These are phyloP conservation scores for Aphanomyces invadans DNA, from an alignment of 352 stramenopile species.

Conservation along the genomic window DNA sequence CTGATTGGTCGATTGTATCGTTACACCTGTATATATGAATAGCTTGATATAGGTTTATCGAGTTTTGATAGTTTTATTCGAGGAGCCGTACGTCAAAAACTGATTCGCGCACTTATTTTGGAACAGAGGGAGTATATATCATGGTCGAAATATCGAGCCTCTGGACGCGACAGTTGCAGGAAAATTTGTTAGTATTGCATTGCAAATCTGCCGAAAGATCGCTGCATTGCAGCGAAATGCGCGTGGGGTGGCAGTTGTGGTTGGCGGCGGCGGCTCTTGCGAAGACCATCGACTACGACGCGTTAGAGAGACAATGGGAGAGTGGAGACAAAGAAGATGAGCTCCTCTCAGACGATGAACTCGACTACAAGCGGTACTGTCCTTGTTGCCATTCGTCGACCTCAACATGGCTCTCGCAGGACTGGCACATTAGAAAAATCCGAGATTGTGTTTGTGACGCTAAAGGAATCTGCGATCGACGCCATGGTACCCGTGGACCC, in stretches of 20 bases:
- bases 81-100: too few species aligned
- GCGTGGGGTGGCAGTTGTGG: background rate
- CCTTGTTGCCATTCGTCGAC: background rate
- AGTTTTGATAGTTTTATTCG: too few species aligned
- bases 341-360: constrained; percentile 19
- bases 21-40: too few species aligned
- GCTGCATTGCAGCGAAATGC: background rate
- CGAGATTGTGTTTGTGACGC: constrained; percentile 22
- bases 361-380: constrained; percentile 17
- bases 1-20: too few species aligned
- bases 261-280: background rate
- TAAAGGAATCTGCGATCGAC: background rate
- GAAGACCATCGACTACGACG: constrained; percentile 24
- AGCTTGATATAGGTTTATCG: too few species aligned
- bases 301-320: constrained; percentile 18
- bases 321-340: constrained; percentile 18
- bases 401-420: background rate
- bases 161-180: too few species aligned
- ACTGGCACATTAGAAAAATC: constrained; percentile 18
- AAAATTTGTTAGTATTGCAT: too few species aligned
- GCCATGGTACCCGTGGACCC: background rate
- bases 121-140: too few species aligned
- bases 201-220: background rate
- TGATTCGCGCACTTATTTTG: too few species aligned
- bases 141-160: too few species aligned